Conservation (phyloP, 2,329 filamentous ascomycete genomes). For the Colletotrichum tamarilloi region DNA sequence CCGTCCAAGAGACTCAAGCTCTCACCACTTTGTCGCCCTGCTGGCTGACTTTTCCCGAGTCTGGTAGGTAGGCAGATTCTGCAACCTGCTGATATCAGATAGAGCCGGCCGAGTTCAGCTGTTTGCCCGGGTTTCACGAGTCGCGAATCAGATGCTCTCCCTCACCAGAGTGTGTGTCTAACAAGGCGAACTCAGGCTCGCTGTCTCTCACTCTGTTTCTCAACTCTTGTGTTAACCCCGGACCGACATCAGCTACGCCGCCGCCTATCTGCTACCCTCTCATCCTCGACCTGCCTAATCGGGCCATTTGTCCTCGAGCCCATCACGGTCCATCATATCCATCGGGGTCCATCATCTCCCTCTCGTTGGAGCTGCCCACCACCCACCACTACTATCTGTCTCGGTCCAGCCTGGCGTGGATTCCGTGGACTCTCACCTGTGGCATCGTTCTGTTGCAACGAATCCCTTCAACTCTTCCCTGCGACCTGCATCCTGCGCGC, state of each 20-base stretch:
- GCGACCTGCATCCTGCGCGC: not conserved
- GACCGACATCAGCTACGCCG: constrained; percentile 17
- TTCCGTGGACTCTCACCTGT: not conserved
- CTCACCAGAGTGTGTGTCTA: not conserved
- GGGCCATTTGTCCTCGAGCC: constrained; percentile 32
- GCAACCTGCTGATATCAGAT: not conserved
- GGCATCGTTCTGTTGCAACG: not conserved
- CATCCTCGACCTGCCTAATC: constrained; percentile 35
- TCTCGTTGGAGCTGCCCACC: constrained; percentile 6
- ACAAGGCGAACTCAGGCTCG: not conserved
- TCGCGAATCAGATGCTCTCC: constrained; percentile 1
- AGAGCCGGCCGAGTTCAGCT: constrained; percentile 5
- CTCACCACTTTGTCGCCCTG: not conserved
- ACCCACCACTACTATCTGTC: constrained; percentile 11
- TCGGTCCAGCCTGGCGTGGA: constrained; percentile 23
- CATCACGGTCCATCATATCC: constrained; percentile 22
- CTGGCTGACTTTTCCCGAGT: not conserved
- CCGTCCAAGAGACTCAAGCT: not conserved
- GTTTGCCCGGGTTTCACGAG: not conserved
- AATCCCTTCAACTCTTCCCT: not conserved
- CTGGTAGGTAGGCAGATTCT: not conserved
- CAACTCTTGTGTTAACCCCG: not conserved
- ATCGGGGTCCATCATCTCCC: constrained; percentile 26
- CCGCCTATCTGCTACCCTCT: constrained; percentile 13
- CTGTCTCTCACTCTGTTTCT: not conserved